Evolutionary conservation across 192 early-diverging fungal species (phyloP), one percentile per base, ranked within the genome.

Genomic region (Backusella tarrabulga): DNA sequence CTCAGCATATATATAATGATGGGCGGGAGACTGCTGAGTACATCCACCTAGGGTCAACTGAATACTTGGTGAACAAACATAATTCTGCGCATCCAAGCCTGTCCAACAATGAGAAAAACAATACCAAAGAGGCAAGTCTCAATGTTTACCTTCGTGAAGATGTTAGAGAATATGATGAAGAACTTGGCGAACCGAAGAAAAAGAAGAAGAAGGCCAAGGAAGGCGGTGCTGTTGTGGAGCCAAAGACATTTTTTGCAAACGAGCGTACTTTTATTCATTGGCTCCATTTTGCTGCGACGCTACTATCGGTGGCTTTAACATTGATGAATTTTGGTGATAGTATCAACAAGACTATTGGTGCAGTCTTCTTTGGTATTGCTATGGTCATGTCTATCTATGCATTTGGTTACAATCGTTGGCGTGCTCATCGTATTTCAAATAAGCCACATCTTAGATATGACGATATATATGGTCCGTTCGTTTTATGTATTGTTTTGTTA

Each of bases 161-260:
- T 7, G 32, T 44, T 12, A 11, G 19, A 46, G 17, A 14, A 17
- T 23, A 44, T 29, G 38, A 42, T 44, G 74, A 76, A 76, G 74
- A 67, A 46, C 42, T 54, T 74, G 40, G 66, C 14, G 36, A 50
- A n/a, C 0, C 46, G 46, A 71, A 32, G 19, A 50, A 40, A 8
- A 69, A 71, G 5, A 76, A 68, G 46, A 72, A 66, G 69, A 44
- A 29, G 6, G 44, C 15, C 9, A 77, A 77, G 67, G 46, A 77
- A 12, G 76, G 76, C 87, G 92, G 46, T 89, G 89, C 3, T 84
- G 89, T 4, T 84, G 91, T 34, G 91, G 93, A 96, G 70, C 95
- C 95, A 68, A 98, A 98, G 77, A 91, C 95, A 56, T 97, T 89
- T 79, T 97, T 98, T 87, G 95, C 95, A 36, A 98, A 98, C 79